Percentiles rank a stretch among this genome's conserved stretches.
Conservation (phyloP, 805 yeast genomes). For the Candida andamanensis region DNA sequence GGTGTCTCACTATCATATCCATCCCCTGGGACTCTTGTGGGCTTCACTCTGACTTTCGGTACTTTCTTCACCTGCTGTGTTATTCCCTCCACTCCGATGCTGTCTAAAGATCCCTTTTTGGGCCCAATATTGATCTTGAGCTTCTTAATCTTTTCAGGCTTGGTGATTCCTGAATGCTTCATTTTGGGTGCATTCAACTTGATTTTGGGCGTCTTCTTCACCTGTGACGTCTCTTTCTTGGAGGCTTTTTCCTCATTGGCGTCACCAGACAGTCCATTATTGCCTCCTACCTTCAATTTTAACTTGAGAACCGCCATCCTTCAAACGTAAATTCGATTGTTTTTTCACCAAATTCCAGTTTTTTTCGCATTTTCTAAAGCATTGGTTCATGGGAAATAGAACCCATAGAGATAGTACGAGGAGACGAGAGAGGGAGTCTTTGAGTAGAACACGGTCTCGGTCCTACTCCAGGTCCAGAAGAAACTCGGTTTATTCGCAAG, state of each 20-base stretch:
- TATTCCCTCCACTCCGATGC: conserved; percentile 4
- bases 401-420: too few species aligned
- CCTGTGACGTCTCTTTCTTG: not conserved
- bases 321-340: too few species aligned
- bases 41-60: conserved; percentile 50
- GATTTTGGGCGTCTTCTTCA: conserved; percentile 7
- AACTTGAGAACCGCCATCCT: conserved; percentile 13
- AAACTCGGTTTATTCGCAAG: conserved; percentile 29
- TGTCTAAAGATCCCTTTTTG: conserved; percentile 5
- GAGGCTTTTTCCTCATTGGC: not conserved
- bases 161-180: conserved; percentile 6
- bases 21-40: conserved; percentile 77
- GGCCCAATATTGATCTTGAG: conserved; percentile 16
- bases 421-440: too few species aligned
- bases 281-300: conserved; percentile 16
- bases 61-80: conserved; percentile 15
- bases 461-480: conserved; percentile 19
- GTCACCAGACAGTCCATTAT: not conserved
- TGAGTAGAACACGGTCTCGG: conserved; percentile 2
- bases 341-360: too few species aligned
- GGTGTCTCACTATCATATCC: conserved; percentile 98
- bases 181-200: conserved; percentile 19
- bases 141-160: conserved; percentile 19
- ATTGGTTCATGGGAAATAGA: too few species aligned
- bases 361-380: too few species aligned